A percentile compares a stretch with the other conserved stretches of the same genome.
Evolutionary conservation across 1,139 yeast species (phyloP).

Genomic region (Sugiyamaella castrensis): DNA sequence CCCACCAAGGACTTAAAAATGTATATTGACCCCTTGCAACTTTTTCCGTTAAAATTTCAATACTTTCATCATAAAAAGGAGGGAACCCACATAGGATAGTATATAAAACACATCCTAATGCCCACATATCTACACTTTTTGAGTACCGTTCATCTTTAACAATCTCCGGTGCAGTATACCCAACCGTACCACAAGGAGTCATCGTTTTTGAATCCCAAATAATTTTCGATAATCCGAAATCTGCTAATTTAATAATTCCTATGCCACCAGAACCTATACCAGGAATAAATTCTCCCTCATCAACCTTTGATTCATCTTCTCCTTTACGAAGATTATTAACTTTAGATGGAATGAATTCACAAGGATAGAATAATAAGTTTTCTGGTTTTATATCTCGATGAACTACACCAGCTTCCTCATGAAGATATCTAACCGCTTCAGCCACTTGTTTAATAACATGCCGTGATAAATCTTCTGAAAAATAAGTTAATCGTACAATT

Average conservation of each 20-base stretch:
- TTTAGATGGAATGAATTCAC: slow-evolving; percentile 55
- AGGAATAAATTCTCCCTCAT: slow-evolving; percentile 79
- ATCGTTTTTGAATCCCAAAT: slow-evolving; percentile 65
- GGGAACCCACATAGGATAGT: slow-evolving; percentile 94
- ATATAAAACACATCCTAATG: slow-evolving; percentile 87
- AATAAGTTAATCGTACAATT: slow-evolving; percentile 86
- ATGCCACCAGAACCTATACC: slow-evolving; percentile 89
- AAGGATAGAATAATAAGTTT: slow-evolving; percentile 78
- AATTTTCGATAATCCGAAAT: slow-evolving; percentile 88
- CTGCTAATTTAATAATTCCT: slow-evolving; percentile 83
- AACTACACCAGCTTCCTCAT: slow-evolving; percentile 77
- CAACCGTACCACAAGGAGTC: slow-evolving; percentile 90
- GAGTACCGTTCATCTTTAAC: slow-evolving; percentile 83
- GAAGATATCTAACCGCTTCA: slow-evolving; percentile 75
- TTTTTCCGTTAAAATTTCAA: slow-evolving; percentile 74
- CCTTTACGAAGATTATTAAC: slow-evolving; percentile 55
- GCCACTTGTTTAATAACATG: slow-evolving; percentile 86
- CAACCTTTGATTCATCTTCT: slow-evolving; percentile 74
- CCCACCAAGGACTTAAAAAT: slow-evolving; percentile 96
- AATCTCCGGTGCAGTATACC: slow-evolving; percentile 93
- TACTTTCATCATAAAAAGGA: slow-evolving; percentile 89
- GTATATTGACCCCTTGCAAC: slow-evolving; percentile 81
- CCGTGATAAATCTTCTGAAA: slow-evolving; percentile 78
- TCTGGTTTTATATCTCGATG: slow-evolving; percentile 97
- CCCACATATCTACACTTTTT: slow-evolving; percentile 94